Percentiles rank a stretch among this genome's conserved stretches.
These are phyloP conservation scores for Globisporangium canariense DNA, from an alignment of 352 stramenopile species.

Conservation along the genomic window DNA sequence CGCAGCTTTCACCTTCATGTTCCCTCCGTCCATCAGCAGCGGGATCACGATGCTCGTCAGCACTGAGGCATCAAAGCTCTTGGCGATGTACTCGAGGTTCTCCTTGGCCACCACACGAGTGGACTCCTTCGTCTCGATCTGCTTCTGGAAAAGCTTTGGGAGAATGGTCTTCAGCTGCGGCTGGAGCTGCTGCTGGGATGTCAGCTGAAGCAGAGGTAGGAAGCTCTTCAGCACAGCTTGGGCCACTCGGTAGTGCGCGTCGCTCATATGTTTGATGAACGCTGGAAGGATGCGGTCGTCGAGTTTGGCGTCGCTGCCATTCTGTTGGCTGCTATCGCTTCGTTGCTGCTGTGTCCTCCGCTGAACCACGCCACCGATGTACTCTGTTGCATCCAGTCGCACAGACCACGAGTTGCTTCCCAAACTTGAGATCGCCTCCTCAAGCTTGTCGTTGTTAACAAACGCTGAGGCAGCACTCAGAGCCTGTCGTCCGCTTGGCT, in stretches of 20 bases:
- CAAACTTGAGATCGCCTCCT: slow-evolving; percentile 47
- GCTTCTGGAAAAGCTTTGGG: slow-evolving; percentile 68
- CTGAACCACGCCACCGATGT: slow-evolving; percentile 31
- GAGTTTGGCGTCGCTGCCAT: slow-evolving; percentile 31
- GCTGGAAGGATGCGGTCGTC: slow-evolving; percentile 51
- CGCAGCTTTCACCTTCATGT: slow-evolving; percentile 73
- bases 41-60: slow-evolving; percentile 50
- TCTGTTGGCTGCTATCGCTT: neutral
- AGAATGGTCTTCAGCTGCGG: slow-evolving; percentile 57
- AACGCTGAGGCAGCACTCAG: slow-evolving; percentile 9
- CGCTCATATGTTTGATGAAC: slow-evolving; percentile 64
- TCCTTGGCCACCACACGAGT: slow-evolving; percentile 47
- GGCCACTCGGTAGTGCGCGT: slow-evolving; percentile 72
- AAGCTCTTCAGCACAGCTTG: slow-evolving; percentile 65
- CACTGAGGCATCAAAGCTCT: slow-evolving; percentile 41
- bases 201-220: slow-evolving; percentile 44
- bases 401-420: slow-evolving; percentile 62
- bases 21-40: slow-evolving; percentile 65
- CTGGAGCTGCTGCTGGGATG: slow-evolving; percentile 34
- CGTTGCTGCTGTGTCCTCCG: slow-evolving; percentile 16
- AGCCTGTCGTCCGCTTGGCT: slow-evolving; percentile 18
- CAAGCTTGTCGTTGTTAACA: slow-evolving; percentile 27
- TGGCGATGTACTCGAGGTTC: slow-evolving; percentile 56
- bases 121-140: slow-evolving; percentile 72
- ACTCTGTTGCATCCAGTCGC: slow-evolving; percentile 59